Conservation (phyloP, 257 asterid genomes). For the Solanum lycopersicoides region DNA sequence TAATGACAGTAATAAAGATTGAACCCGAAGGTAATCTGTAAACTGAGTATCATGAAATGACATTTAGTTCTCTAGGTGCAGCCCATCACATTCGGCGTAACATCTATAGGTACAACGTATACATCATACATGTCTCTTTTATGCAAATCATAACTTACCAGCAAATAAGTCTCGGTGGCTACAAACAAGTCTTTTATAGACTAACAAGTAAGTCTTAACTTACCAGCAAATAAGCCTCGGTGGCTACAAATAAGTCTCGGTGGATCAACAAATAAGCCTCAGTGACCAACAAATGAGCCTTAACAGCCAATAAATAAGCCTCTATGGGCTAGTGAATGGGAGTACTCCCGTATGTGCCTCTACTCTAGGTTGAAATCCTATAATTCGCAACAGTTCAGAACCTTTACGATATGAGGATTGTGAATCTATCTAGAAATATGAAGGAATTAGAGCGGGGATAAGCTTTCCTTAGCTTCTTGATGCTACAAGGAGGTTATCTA, state of each 20-base stretch:
- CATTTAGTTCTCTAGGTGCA: background rate
- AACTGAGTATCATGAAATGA: background rate
- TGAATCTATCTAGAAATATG: background rate
- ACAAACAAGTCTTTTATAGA: background rate
- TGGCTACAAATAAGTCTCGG: background rate
- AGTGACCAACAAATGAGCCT: no score
- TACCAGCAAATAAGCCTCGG: background rate
- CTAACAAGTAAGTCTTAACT: background rate
- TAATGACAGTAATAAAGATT: background rate
- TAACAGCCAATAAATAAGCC: no score
- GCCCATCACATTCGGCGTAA: background rate
- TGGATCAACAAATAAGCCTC: background rate
- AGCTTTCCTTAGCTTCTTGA: background rate
- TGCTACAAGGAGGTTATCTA: background rate
- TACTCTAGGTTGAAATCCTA: background rate
- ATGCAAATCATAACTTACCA: background rate
- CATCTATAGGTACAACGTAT: background rate
- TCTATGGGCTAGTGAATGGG: background rate
- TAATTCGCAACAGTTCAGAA: background rate
- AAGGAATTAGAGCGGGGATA: background rate
- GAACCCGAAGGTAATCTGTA: background rate
- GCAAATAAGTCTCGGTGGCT: background rate
- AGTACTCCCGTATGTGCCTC: background rate
- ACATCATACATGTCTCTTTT: background rate
- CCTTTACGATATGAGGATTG: background rate